Conservation (phyloP, 208 protist genomes). For the Strigomonas oncopelti region DNA sequence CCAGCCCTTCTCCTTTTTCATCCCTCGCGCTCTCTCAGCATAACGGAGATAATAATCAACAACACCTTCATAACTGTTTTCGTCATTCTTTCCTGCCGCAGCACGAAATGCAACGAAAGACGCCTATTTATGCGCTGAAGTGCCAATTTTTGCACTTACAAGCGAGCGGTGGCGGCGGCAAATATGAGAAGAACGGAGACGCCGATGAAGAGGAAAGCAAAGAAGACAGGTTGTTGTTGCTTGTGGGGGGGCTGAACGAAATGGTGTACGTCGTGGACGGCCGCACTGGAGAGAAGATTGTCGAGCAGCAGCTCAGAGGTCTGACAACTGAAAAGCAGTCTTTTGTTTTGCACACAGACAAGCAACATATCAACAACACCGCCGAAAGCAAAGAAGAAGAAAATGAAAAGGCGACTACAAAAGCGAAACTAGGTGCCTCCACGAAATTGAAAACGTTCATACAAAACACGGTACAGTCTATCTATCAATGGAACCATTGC, state of each 20-base stretch:
- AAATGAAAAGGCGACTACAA: too few relatives aligned
- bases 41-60: too few relatives aligned
- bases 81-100: too few relatives aligned
- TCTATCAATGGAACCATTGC: background rate
- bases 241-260: slow-evolving; percentile 58
- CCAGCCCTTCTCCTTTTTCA: too few relatives aligned
- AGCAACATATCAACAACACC: background rate
- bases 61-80: too few relatives aligned
- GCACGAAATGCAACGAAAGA: slow-evolving; percentile 16
- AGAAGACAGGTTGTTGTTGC: slow-evolving; percentile 48
- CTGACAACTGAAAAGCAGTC: slow-evolving; percentile 11
- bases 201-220: slow-evolving; percentile 18
- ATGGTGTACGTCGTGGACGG: slow-evolving; percentile 67
- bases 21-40: too few relatives aligned
- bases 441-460: too few relatives aligned
- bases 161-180: background rate
- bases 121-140: slow-evolving; percentile 53
- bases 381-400: background rate
- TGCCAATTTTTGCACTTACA: slow-evolving; percentile 21
- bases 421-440: too few relatives aligned
- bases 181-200: background rate
- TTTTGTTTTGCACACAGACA: too few relatives aligned
- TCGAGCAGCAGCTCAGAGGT: slow-evolving; percentile 18
- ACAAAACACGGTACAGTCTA: background rate
- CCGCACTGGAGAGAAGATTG: slow-evolving; percentile 46